phyloP scores from a whole-genome alignment of 495 filamentous ascomycete genomes.

The Delitschia confertaspora region DNA sequence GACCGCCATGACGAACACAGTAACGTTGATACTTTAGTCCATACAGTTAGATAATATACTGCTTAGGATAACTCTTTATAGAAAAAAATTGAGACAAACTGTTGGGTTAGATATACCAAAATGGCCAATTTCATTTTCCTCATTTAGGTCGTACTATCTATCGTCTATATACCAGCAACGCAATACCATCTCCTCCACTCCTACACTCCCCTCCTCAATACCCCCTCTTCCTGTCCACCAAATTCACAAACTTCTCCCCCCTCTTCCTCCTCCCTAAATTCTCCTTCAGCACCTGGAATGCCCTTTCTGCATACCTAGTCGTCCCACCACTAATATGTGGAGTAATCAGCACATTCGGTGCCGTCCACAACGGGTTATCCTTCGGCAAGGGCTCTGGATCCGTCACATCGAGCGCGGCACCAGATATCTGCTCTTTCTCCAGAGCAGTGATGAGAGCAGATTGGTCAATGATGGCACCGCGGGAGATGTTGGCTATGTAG shows the following conservation, averaged over 20 bases:
- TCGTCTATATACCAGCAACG: no score
- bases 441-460: conserved; percentile 57
- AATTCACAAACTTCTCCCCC: conserved; percentile 59
- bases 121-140: no score
- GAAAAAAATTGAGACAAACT: no score
- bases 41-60: no score
- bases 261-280: conserved; percentile 53
- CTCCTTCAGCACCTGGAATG: conserved; percentile 49
- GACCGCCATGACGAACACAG: no score
- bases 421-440: conserved; percentile 46
- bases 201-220: conserved; percentile 46
- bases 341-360: conserved; percentile 65
- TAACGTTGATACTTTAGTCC: no score
- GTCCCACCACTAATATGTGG: conserved; percentile 67
- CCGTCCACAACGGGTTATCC: conserved; percentile 62
- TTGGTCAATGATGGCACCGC: conserved; percentile 64
- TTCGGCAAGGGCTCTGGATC: conserved; percentile 74
- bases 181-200: no score
- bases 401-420: conserved; percentile 76
- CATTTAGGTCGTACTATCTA: no score
- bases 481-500: conserved; percentile 73
- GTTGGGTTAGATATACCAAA: no score
- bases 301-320: conserved; percentile 48
- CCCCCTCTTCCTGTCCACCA: conserved; percentile 53
- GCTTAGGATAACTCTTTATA: no score